phyloP scores from a whole-genome alignment of 805 yeast genomes.

The Hanseniaspora jakobsenii region DNA sequence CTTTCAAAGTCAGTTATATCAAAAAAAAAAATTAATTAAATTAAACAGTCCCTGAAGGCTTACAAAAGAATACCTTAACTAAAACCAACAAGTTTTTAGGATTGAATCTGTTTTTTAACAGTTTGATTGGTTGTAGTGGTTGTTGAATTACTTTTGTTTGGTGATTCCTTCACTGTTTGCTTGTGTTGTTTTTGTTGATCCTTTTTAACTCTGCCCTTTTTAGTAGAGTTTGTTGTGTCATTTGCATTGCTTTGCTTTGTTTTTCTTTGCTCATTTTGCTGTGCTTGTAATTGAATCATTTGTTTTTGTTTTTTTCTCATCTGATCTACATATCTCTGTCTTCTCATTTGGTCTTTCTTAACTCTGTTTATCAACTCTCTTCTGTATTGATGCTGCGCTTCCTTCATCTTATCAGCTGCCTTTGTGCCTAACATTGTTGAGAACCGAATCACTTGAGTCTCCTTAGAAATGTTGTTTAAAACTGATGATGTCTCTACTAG shows the following conservation, averaged over 20 bases:
- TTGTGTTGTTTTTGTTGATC: no score
- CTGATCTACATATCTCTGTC: constrained; percentile 19
- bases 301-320: constrained; percentile 21
- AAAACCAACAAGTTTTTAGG: no score
- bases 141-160: no score
- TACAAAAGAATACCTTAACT: no score
- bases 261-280: constrained; percentile 6
- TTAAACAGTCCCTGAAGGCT: no score
- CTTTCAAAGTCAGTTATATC: no score
- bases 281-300: constrained; percentile 17
- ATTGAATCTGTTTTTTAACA: no score
- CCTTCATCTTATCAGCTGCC: constrained; percentile 66
- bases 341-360: constrained; percentile 27
- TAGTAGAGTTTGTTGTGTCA: constrained; percentile 5
- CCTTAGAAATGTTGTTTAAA: constrained; percentile 69
- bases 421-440: constrained; percentile 84
- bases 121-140: no score
- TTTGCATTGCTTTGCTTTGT: not conserved
- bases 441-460: constrained; percentile 79
- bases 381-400: constrained; percentile 56
- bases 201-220: no score
- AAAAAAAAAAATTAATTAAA: no score
- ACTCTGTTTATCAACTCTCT: constrained; percentile 38
- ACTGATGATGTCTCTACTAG: constrained; percentile 68
- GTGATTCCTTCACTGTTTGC: not conserved